Evolutionary conservation across 2,329 filamentous ascomycete genomes (phyloP), one percentile per base, ranked within the genome.

Genomic region (Curvularia verruculosa): DNA sequence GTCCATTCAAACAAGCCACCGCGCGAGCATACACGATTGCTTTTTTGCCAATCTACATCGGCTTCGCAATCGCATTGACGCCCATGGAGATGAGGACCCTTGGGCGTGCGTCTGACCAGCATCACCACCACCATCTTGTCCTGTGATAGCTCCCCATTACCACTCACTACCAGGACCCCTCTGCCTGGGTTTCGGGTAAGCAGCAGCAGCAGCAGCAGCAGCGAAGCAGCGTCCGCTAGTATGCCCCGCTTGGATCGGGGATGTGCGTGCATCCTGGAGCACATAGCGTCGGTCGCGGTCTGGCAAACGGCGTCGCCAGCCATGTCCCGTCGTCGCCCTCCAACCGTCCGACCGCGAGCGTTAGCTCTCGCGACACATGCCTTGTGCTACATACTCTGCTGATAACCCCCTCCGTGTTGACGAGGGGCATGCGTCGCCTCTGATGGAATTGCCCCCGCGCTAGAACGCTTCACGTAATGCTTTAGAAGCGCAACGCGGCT

Each of bases 381-480:
- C 43, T 48, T 26, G 29, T n/a, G 18, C 44, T 43, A n/a, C n/a
- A n/a, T n/a, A 29, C 36, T 36, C 49, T 40, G 54, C 53, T 49
- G 9, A 44, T 28, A 8, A 54, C 28, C 26, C 43, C 58, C 54
- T 41, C 26, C 52, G 50, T 50, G 39, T 52, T 50, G 55, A 41
- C 57, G 61, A 62, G 66, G 65, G 65, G 61, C 45, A 47, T 65
- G 60, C 44, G 44, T 65, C 65, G 45, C 59, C 65, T 67, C 66
- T 72, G 56, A 51, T 40, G 56, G 56, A 60, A 54, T 58, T 43
- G 66, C 70, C 71, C 58, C 55, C 60, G 68, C 74, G 69, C 74
- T 76, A 76, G 66, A 54, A 66, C 65, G 49, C 58, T 69, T 73
- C 52, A 61, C 65, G 66, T 65, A 66, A 67, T 67, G 54, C 67